Base-by-base conservation (phyloP, 1,284 basidiomycete genomes). In the Leucoagaricus sp. region DNA sequence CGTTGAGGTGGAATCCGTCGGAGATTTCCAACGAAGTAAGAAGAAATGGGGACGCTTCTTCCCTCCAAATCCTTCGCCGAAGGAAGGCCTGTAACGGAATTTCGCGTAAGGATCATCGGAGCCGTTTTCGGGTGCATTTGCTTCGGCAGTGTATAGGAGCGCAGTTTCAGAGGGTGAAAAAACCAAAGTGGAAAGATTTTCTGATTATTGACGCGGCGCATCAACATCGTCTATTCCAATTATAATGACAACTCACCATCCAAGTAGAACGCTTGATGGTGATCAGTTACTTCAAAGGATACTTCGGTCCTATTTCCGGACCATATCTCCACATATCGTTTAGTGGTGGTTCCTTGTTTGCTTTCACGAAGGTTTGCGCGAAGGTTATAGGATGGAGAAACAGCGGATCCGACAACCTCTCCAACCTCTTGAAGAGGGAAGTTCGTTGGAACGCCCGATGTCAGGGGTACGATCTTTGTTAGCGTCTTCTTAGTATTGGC, bases 281-380 rank as follows among this genome's bases (percentile, higher is more conserved):
- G 62, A 26, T 83, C 77, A 0, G 85, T 82, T 19, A 89, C 86
- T 19, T 89, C 82, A 48, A 76, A 66, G 0, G 72, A 76, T 0
- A 68, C 72, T 47, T 80, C 74, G 1, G 83, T 59, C 5, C 68
- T 64, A 25, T 74, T 68, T 0, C 72, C 73, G 0, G 70, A 65
- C 84, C 86, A 89, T 12, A 91, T 70, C 66, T 91, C 88, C 0
- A 90, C 77, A 48, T 77, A 79, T 26, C 85, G 76, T 34, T 56
- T 61, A 64, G 80, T 80, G 9, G 61, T 25, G 8, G 61, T 61
- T 0, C 55, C 46, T 4, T 68, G 64, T 53, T 69, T 70, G 2
- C 59, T 59, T 64, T 84, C 81, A 10, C 77, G 75, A 17, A 88
- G 69, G 44, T 81, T 66, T 5, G 80, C 85, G 4, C 75, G 69